These are phyloP conservation scores for Diplodia scrobiculata DNA, from an alignment of 2,329 filamentous ascomycete genomes.

Conservation along the genomic window DNA sequence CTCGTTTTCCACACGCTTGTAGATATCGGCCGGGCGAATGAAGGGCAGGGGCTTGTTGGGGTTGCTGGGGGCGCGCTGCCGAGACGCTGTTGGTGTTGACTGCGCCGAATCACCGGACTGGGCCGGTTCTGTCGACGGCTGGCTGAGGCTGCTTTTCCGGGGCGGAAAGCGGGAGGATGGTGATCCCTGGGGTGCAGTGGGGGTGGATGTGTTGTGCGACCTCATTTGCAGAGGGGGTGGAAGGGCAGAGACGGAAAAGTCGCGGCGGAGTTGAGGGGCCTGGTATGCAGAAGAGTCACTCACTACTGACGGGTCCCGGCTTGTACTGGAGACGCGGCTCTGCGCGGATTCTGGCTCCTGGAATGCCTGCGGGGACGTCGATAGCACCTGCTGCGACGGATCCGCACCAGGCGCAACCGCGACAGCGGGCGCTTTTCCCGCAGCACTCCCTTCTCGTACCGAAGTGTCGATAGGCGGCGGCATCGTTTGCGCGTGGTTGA, in stretches of 20 bases:
- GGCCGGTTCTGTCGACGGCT: slow-evolving; percentile 21
- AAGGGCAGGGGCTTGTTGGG: slow-evolving; percentile 62
- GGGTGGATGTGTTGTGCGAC: slow-evolving; percentile 41
- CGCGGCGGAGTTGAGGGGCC: slow-evolving; percentile 48
- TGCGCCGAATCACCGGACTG: not conserved
- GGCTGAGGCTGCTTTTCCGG: slow-evolving; percentile 64
- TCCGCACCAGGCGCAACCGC: not conserved
- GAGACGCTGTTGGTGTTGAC: slow-evolving; percentile 32
- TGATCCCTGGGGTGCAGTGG: slow-evolving; percentile 38
- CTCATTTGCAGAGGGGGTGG: slow-evolving; percentile 54
- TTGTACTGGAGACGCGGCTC: slow-evolving; percentile 37
- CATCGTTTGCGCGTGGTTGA: slow-evolving; percentile 30
- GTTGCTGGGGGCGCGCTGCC: slow-evolving; percentile 36
- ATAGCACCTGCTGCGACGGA: slow-evolving; percentile 31
- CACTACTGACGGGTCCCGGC: slow-evolving; percentile 38
- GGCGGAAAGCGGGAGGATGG: slow-evolving; percentile 54
- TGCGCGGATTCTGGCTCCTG: slow-evolving; percentile 14
- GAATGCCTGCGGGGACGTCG: slow-evolving; percentile 28
- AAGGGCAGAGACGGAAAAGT: slow-evolving; percentile 58
- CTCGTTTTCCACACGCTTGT: slow-evolving; percentile 70
- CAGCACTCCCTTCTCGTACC: not conserved
- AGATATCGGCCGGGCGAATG: slow-evolving; percentile 74
- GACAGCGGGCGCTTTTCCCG: not conserved
- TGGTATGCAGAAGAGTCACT: slow-evolving; percentile 36
- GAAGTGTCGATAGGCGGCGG: slow-evolving; percentile 21